Percentiles rank a stretch among this genome's conserved stretches.
Conservation (phyloP, 2,329 filamentous ascomycete genomes). For the Cladosporium sp. region DNA sequence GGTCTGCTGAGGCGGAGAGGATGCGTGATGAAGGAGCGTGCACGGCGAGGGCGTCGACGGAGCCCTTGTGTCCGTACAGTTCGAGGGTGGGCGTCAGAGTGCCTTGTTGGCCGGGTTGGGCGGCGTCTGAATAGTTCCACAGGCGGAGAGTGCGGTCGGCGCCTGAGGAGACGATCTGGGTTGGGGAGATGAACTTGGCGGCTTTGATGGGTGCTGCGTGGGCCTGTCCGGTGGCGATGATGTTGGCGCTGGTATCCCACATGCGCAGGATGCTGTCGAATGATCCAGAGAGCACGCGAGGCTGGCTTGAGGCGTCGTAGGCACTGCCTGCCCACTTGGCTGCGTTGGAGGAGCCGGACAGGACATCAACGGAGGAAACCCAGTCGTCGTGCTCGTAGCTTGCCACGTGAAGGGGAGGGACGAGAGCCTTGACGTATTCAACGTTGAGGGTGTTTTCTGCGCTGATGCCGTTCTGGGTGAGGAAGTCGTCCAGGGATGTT, state of each 20-base stretch:
- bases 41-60: constrained; percentile 70
- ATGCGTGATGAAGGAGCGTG: constrained; percentile 71
- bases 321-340: constrained; percentile 48
- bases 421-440: constrained; percentile 88
- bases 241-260: constrained; percentile 84
- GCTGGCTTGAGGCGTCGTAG: constrained; percentile 48
- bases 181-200: constrained; percentile 76
- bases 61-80: constrained; percentile 75
- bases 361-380: constrained; percentile 82
- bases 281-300: constrained; percentile 81
- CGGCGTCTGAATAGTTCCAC: constrained; percentile 80
- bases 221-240: constrained; percentile 71
- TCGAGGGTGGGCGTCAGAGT: constrained; percentile 69
- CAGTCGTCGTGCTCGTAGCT: constrained; percentile 98
- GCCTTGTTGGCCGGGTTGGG: constrained; percentile 41
- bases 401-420: constrained; percentile 83
- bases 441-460: constrained; percentile 81
- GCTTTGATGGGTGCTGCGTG: constrained; percentile 75
- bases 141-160: constrained; percentile 81
- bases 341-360: constrained; percentile 63
- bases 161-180: constrained; percentile 75
- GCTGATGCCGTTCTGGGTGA: constrained; percentile 80
- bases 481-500: constrained; percentile 85
- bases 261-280: constrained; percentile 87
- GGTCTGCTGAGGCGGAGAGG: constrained; percentile 80